A percentile compares a stretch with the other conserved stretches of the same genome.
These are phyloP conservation scores for Caloboletus firmus DNA, from an alignment of 1,284 basidiomycete species.

Conservation along the genomic window DNA sequence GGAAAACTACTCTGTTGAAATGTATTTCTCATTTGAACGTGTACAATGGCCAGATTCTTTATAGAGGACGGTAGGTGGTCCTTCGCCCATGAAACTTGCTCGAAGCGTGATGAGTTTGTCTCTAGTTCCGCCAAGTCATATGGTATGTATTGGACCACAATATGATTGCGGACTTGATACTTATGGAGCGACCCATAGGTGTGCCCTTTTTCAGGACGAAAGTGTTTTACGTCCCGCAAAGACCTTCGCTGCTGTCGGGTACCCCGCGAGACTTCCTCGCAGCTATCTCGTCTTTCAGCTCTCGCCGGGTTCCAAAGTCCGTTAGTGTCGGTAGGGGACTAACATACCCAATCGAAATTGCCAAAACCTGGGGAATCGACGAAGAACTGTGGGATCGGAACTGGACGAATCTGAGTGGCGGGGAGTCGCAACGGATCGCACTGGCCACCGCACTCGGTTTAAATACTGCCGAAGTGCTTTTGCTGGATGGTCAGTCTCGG, in stretches of 20 bases:
- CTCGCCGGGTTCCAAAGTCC: slow-evolving; percentile 43
- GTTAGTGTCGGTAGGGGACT: slow-evolving; percentile 24
- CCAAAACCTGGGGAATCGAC: slow-evolving; percentile 66
- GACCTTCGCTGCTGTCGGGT: slow-evolving; percentile 79
- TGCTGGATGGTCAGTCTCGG: slow-evolving; percentile 72
- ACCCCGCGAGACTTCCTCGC: slow-evolving; percentile 73
- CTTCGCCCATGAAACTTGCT: not conserved
- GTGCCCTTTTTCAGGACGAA: slow-evolving; percentile 74
- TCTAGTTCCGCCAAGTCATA: slow-evolving; percentile 53
- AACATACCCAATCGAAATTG: slow-evolving; percentile 54
- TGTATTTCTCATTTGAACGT: slow-evolving; percentile 78
- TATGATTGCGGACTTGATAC: not conserved
- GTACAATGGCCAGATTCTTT: slow-evolving; percentile 65
- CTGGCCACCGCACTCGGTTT: slow-evolving; percentile 73
- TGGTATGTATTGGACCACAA: slow-evolving; percentile 39
- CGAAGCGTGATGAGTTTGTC: slow-evolving; percentile 1
- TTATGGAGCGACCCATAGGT: slow-evolving; percentile 42
- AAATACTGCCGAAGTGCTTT: slow-evolving; percentile 73
- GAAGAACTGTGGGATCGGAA: slow-evolving; percentile 70
- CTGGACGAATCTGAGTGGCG: slow-evolving; percentile 80
- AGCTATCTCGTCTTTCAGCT: slow-evolving; percentile 54
- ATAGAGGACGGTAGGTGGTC: slow-evolving; percentile 58
- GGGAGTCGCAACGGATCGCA: slow-evolving; percentile 80
- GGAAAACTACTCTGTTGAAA: slow-evolving; percentile 81
- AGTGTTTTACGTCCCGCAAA: slow-evolving; percentile 82